Base-by-base conservation (phyloP, 768 basidiomycete genomes). In the Tylopilus rubrobrunneus region DNA sequence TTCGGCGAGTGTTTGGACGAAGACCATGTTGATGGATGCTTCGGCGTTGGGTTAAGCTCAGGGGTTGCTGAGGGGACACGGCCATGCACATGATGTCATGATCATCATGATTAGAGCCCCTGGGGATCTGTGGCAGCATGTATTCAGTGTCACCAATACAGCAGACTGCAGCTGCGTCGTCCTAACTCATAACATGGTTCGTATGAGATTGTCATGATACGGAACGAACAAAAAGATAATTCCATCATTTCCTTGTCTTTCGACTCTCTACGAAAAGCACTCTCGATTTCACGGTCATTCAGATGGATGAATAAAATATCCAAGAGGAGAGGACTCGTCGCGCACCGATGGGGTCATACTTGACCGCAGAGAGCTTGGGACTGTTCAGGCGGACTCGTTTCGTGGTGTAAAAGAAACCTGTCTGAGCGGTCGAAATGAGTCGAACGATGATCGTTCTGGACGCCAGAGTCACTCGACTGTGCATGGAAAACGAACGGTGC, bases 351-450 rank as follows among this genome's bases (percentile, higher is more conserved):
- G 92, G 91, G 64, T 96, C 93, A 67, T 94, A 95, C 70, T 95
- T 96, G 62, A 95, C 87, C n/a, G 89, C 86, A 8, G 89, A 85
- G 47, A 96, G 73, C 69, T 81, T 87, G n/a, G 89, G 84, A 2
- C 85, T 87, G 63, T 80, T 64, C 48, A 61, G 70, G 11, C 93
- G 80, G 40, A 86, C 73, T 21, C 93, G 81, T 57, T 85, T 80
- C 3, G 88, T 88, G 21, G 90, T 91, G 72, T 95, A 96, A 70
- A 94, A 94, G 74, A 81, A 92, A 11, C 93, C 92, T 1, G 92
- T 95, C 71, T 91, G 86, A 1, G 93, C 93, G 0, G 92, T 92
- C 14, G 93, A 95, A 55, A 95, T 84, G 60, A 96, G 78, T 45
- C 91, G 88, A 49, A 95, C 85, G 51, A 96, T 85, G 51, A 95